Evolutionary conservation across 768 basidiomycete species (phyloP).

Genomic region (Pisolithus orientalis): DNA sequence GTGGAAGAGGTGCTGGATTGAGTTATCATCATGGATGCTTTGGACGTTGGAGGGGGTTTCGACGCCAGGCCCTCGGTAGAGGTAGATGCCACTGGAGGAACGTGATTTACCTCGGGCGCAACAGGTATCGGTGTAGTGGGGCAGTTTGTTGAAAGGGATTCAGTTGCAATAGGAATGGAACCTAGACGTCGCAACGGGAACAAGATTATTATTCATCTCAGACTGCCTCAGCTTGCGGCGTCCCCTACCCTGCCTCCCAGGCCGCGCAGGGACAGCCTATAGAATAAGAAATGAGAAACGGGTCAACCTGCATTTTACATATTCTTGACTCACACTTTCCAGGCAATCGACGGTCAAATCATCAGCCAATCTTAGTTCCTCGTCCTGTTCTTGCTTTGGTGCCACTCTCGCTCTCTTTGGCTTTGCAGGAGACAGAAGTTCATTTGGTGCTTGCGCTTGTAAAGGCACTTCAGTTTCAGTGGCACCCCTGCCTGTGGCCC

Average conservation of each 20-base stretch:
- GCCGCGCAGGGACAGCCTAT: conserved; percentile 11
- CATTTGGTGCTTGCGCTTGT: conserved; percentile 11
- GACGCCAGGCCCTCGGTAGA: neutral
- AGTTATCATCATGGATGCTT: conserved; percentile 29
- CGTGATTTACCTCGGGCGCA: neutral
- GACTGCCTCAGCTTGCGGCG: conserved; percentile 20
- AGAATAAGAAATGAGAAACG: neutral
- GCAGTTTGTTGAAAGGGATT: conserved; percentile 7
- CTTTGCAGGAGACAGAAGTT: conserved; percentile 19
- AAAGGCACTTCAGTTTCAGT: conserved; percentile 11
- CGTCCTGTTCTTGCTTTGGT: conserved; percentile 23
- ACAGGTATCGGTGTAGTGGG: conserved; percentile 4
- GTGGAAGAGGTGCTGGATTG: conserved; percentile 27
- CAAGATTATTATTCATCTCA: conserved; percentile 14
- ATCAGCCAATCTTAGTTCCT: conserved; percentile 10
- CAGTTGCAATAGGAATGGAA: conserved; percentile 8
- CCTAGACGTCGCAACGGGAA: neutral
- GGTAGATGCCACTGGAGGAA: conserved; percentile 1
- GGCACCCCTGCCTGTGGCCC: conserved; percentile 10
- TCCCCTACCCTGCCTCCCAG: conserved; percentile 9
- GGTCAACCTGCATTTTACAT: neutral
- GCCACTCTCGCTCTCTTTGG: conserved; percentile 25
- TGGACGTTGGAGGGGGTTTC: conserved; percentile 19
- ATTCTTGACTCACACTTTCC: conserved; percentile 13
- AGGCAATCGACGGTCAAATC: neutral